These are phyloP conservation scores for Carex parvula DNA, from an alignment of 176 grass and related monocot genomes.

Conservation along the genomic window DNA sequence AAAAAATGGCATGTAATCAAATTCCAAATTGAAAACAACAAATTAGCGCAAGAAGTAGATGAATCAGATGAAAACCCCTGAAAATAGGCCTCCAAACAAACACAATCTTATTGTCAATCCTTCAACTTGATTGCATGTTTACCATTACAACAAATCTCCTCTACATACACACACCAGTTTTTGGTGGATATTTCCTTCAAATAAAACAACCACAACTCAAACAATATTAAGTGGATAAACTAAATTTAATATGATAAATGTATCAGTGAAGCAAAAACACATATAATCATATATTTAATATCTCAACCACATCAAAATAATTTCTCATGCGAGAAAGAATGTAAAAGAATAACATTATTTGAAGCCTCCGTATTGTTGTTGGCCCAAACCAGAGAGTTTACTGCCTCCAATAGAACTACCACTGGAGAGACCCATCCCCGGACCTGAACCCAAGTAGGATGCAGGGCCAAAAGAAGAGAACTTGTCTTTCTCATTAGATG, in stretches of 20 bases:
- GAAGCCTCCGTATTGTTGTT: conserved; percentile 65
- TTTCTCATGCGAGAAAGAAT: conserved; percentile 10
- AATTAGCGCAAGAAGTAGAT: not conserved
- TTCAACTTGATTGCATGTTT: not conserved
- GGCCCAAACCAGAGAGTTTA: conserved; percentile 57
- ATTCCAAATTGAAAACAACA: not conserved
- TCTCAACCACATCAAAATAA: conserved; percentile 19
- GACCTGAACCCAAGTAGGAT: conserved; percentile 39
- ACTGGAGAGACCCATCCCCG: conserved; percentile 50
- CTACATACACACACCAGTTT: not conserved
- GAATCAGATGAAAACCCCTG: not conserved
- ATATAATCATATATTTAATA: conserved; percentile 19
- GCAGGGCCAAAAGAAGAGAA: conserved; percentile 33
- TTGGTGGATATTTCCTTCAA: not conserved
- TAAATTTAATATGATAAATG: not conserved
- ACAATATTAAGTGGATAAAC: not conserved
- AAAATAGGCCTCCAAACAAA: not conserved
- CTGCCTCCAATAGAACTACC: conserved; percentile 41
- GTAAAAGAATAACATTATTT: conserved; percentile 42
- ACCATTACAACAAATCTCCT: conserved; percentile 13
- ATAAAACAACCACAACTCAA: conserved; percentile 10
- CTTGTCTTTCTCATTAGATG: conserved; percentile 52
- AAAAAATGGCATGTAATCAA: not conserved
- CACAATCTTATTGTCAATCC: not conserved
- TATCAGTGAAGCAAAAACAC: not conserved